phyloP scores from a whole-genome alignment of 192 early-diverging fungal genomes.

The Backusella westeae region DNA sequence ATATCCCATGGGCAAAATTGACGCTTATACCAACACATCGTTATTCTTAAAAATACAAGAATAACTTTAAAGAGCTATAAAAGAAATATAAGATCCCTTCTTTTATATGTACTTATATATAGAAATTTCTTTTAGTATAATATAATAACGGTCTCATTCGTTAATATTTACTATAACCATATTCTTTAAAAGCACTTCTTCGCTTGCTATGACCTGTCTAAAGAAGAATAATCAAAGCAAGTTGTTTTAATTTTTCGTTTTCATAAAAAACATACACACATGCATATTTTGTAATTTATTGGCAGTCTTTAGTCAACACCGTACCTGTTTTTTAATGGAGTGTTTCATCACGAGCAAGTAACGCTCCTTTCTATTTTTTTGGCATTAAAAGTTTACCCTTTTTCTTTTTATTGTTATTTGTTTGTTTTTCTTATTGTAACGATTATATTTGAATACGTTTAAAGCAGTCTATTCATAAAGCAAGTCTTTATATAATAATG shows the following conservation, averaged over 20 bases:
- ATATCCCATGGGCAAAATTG: not conserved
- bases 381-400: not conserved
- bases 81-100: not conserved
- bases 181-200: not conserved
- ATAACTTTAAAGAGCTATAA: not conserved
- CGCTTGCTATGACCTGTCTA: not conserved
- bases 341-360: not conserved
- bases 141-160: not conserved
- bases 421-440: not conserved
- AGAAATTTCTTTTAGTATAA: not conserved
- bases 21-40: too few species aligned
- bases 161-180: not conserved
- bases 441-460: not conserved
- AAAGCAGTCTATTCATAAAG: not conserved
- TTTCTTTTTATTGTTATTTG: not conserved
- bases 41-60: not conserved
- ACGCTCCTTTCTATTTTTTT: not conserved
- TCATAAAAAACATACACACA: too few species aligned
- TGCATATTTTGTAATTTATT: too few species aligned
- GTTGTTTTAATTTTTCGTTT: too few species aligned
- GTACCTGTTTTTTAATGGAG: not conserved
- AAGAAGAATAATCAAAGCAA: not conserved
- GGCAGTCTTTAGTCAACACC: too few species aligned
- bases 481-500: not conserved
- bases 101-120: not conserved